These are phyloP conservation scores for Xylaria scruposa DNA, from an alignment of 495 filamentous ascomycete species.

Conservation along the genomic window DNA sequence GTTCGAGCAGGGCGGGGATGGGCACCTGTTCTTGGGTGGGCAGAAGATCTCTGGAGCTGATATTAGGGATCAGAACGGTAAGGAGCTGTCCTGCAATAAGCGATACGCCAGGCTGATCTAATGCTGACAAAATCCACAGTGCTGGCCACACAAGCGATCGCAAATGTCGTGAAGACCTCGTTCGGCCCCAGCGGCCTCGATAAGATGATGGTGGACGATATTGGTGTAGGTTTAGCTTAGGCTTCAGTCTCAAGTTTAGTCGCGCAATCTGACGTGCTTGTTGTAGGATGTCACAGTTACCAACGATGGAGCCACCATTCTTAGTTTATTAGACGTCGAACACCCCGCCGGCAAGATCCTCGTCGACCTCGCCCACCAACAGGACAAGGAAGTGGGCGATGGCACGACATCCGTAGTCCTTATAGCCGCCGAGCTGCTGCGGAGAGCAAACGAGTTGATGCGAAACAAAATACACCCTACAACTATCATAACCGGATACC, in stretches of 20 bases:
- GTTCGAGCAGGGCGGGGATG: slow-evolving; percentile 88
- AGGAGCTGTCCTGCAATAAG: slow-evolving; percentile 38
- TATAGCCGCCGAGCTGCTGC: slow-evolving; percentile 93
- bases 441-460: slow-evolving; percentile 95
- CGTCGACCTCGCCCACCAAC: slow-evolving; percentile 96
- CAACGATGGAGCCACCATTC: slow-evolving; percentile 97
- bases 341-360: slow-evolving; percentile 98
- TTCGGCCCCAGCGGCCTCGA: slow-evolving; percentile 97
- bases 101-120: slow-evolving; percentile 4
- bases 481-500: slow-evolving; percentile 98
- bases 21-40: slow-evolving; percentile 90
- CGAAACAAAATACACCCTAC: slow-evolving; percentile 99
- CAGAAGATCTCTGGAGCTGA: slow-evolving; percentile 94
- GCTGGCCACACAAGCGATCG: slow-evolving; percentile 92
- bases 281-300: slow-evolving; percentile 95
- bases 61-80: slow-evolving; percentile 95
- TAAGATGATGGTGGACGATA: slow-evolving; percentile 99
- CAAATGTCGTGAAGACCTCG: slow-evolving; percentile 98
- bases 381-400: slow-evolving; percentile 98
- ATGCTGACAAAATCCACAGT: slow-evolving; percentile 62
- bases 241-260: background rate
- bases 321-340: slow-evolving; percentile 92
- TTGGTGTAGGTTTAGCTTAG: slow-evolving; percentile 69
- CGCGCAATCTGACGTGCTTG: slow-evolving; percentile 29
- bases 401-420: slow-evolving; percentile 98